These are phyloP conservation scores for Onygena corvina DNA, from an alignment of 2,329 filamentous ascomycete species.

Conservation along the genomic window DNA sequence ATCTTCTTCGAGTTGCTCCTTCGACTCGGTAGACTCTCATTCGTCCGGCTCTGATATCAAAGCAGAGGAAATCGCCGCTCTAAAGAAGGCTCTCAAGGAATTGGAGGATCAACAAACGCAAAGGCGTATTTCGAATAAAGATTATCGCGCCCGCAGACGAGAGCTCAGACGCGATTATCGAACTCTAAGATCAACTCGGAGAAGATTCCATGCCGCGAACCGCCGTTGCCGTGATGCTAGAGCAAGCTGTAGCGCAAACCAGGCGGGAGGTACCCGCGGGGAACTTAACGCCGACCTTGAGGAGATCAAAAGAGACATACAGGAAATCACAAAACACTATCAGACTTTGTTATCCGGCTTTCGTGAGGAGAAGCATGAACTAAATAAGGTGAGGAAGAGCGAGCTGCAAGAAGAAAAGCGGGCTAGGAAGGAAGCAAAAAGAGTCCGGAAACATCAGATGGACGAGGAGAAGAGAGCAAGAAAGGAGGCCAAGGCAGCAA, in stretches of 20 bases:
- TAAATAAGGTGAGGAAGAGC: slow-evolving; percentile 15
- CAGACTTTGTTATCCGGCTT: slow-evolving; percentile 26
- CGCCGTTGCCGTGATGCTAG: slow-evolving; percentile 9
- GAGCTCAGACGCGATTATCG: slow-evolving; percentile 11
- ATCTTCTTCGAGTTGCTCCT: slow-evolving; percentile 12
- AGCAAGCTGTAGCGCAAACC: slow-evolving; percentile 22
- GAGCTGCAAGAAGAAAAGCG: slow-evolving; percentile 15
- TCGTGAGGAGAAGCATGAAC: slow-evolving; percentile 16
- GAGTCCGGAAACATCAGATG: slow-evolving; percentile 10
- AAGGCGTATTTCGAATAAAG: background rate
- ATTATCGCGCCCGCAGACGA: slow-evolving; percentile 6
- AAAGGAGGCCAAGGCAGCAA: slow-evolving; percentile 11
- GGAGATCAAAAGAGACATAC: slow-evolving; percentile 24
- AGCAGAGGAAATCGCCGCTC: background rate
- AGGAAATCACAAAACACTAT: slow-evolving; percentile 29
- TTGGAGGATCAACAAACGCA: slow-evolving; percentile 8
- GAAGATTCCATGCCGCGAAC: slow-evolving; percentile 4
- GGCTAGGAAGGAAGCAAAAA: slow-evolving; percentile 11
- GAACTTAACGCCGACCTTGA: background rate
- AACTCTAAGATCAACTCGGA: slow-evolving; percentile 10
- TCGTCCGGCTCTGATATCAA: background rate
- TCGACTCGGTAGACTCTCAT: slow-evolving; percentile 6
- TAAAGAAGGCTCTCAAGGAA: background rate
- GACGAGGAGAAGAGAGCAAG: slow-evolving; percentile 4
- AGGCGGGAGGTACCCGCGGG: slow-evolving; percentile 19